Base-by-base conservation (phyloP, 257 asterid genomes). In the Cinchona pubescens region DNA sequence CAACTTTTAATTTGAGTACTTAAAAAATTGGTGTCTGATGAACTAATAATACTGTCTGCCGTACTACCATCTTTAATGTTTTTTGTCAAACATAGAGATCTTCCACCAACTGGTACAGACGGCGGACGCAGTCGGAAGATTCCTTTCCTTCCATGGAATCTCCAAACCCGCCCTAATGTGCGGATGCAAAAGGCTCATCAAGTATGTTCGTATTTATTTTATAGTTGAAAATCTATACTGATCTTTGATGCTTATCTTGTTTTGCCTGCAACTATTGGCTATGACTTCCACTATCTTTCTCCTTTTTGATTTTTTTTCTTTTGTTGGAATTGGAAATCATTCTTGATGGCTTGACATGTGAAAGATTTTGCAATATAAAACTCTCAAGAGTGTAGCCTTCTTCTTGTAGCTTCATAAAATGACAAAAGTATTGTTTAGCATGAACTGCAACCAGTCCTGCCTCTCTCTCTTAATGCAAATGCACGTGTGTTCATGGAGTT, bases 141-240 rank as follows among this genome's bases (percentile, higher is more conserved):
- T 83, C 87, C 65, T 78, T 83, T 83, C 87, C 65, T 78, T 70
- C 32, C 43, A 63, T 68, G 86, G 85, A 82, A 78, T 82, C 84
- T 74, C 81, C 80, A 79, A 79, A 80, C 70, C 78, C 75, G 78
- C 79, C 85, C 78, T 69, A 42, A 85, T 77, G 51, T 75, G 81
- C 84, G 83, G 86, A 72, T 77, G 43, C 49, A 42, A 55, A 25
- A 30, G 80, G 71, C 75, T 53, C 76, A 27, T 53, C 76, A 27
- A 72, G 53, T 64, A 6, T 69, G 32, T 25, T 71, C 40, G n/a
- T 78, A 48, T 67, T 86, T 80, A 79, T 78, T 79, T 75, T 65
- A 30, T 43, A 30, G 71, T 55, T 70, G 69, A n/a, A 80, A 69
- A 72, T 70, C 75, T 80, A 25, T 27, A 1, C 23, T n/a, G 46